A percentile compares a stretch with the other conserved stretches of the same genome.
phyloP scores from a whole-genome alignment of 768 basidiomycete species.

The Collybia sp. region DNA sequence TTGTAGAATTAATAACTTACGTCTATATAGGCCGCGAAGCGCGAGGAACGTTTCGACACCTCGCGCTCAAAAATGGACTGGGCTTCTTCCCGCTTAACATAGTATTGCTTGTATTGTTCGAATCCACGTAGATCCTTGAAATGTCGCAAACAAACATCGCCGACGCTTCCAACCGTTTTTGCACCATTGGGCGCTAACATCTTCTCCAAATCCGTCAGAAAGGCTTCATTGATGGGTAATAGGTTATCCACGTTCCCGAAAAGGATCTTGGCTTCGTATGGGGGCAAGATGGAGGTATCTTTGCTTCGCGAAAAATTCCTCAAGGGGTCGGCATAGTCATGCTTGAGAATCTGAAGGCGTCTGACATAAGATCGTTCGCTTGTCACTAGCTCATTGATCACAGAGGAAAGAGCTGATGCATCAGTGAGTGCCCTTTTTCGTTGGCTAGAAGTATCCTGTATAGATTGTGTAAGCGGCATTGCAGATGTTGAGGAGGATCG shows the following conservation, averaged over 20 bases:
- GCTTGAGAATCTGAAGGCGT: slow-evolving; percentile 76
- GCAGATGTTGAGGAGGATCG: not conserved
- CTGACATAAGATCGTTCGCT: slow-evolving; percentile 90
- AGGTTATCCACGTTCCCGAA: slow-evolving; percentile 94
- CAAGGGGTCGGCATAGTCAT: slow-evolving; percentile 88
- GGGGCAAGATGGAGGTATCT: slow-evolving; percentile 81
- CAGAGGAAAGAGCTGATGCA: slow-evolving; percentile 60
- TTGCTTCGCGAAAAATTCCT: slow-evolving; percentile 80
- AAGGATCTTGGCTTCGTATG: slow-evolving; percentile 88
- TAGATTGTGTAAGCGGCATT: not conserved
- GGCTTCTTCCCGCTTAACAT: slow-evolving; percentile 89
- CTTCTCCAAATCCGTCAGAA: slow-evolving; percentile 77
- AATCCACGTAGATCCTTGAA: slow-evolving; percentile 83
- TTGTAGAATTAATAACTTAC: slow-evolving; percentile 38
- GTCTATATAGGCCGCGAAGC: slow-evolving; percentile 84
- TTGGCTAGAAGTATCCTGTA: slow-evolving; percentile 34
- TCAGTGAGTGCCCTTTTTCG: slow-evolving; percentile 62
- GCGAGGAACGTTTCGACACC: slow-evolving; percentile 71
- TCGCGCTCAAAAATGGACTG: slow-evolving; percentile 85
- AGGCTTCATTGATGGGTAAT: slow-evolving; percentile 84
- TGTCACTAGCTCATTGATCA: slow-evolving; percentile 81
- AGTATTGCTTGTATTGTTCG: slow-evolving; percentile 89
- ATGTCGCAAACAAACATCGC: slow-evolving; percentile 83
- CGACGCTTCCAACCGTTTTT: slow-evolving; percentile 58
- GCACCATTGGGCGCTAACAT: slow-evolving; percentile 63